Evolutionary conservation across 345 rosid genomes (phyloP), one percentile per base, ranked within the genome.

Genomic region (Pistacia vera): DNA sequence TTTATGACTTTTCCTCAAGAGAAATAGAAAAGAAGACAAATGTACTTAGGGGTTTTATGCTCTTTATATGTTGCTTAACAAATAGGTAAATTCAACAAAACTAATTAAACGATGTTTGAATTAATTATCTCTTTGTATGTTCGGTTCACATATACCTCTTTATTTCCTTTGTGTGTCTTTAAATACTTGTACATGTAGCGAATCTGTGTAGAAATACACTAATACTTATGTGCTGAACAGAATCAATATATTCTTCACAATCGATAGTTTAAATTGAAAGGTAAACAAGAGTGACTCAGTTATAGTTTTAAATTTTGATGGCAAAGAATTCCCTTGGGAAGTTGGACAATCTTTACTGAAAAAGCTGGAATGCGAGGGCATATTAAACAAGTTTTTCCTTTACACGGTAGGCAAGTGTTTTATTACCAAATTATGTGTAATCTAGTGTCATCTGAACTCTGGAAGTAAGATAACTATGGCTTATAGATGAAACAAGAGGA

Each of bases 401-500:
- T 91, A 69, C 99, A 93, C 33, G 98, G 99, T 95, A 81, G n/a
- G 72, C 68, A 65, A 70, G 66, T 20, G 20, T 36, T 70, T 57
- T 80, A 5, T 69, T 41, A 56, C 48, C 28, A 63, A 65, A 20
- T 68, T 81, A 46, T 63, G 41, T 55, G 52, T 20, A n/a, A 48
- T 77, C 22, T 78, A 13, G 57, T 61, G 74, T 66, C 56, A 59
- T 72, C 48, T 73, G 38, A 44, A 52, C 69, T 49, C 68, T 76
- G 73, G 67, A 75, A 48, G 68, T 80, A 67, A 62, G 76, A 70
- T 76, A 70, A 66, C 51, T 52, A 71, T 80, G 79, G 67, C 71
- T 80, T 73, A 69, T 81, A 95, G 98, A 87, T 83, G 98, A 93
- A 79, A 60, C 30, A 86, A 85, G 81, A 89, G 98, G 87, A 95